Evolutionary conservation across 139 green algal species (phyloP).

Genomic region (Yamagishiella unicocca): DNA sequence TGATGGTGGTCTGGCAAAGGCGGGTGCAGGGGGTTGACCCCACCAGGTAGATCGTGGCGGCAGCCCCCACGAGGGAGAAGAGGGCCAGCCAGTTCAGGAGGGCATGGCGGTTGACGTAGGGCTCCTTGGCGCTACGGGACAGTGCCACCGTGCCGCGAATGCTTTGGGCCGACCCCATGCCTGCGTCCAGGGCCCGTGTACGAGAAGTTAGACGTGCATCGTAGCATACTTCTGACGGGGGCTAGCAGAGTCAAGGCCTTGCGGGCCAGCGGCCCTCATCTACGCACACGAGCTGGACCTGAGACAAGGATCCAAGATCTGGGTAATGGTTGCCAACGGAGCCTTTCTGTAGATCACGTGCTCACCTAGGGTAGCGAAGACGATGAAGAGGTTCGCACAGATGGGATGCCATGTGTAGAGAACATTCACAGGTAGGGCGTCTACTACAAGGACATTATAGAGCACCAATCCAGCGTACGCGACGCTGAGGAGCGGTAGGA

Average conservation of each 20-base stretch:
- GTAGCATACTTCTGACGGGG: not conserved
- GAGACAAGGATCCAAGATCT: too few relatives aligned
- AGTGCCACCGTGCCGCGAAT: conserved; percentile 10
- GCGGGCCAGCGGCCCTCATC: too few relatives aligned
- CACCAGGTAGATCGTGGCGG: conserved; percentile 26
- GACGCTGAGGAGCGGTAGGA: not conserved
- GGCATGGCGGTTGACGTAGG: conserved; percentile 15
- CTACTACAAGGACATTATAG: conserved; percentile 13
- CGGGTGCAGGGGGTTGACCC: not conserved
- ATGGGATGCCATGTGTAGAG: conserved; percentile 33
- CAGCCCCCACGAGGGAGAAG: not conserved
- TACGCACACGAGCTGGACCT: too few relatives aligned
- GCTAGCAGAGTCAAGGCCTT: not conserved
- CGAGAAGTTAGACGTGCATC: too few relatives aligned
- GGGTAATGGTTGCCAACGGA: too few relatives aligned
- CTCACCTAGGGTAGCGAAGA: conserved; percentile 16
- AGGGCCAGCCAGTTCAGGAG: conserved; percentile 40
- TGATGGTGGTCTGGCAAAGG: not conserved
- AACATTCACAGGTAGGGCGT: not conserved
- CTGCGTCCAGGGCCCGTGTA: too few relatives aligned
- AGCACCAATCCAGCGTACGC: conserved; percentile 20
- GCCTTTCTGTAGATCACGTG: too few relatives aligned
- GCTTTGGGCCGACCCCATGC: not conserved
- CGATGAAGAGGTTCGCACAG: conserved; percentile 15
- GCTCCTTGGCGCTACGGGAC: conserved; percentile 9